Conservation (phyloP, 164 flowering plant species). For the Amborella trichopoda region DNA sequence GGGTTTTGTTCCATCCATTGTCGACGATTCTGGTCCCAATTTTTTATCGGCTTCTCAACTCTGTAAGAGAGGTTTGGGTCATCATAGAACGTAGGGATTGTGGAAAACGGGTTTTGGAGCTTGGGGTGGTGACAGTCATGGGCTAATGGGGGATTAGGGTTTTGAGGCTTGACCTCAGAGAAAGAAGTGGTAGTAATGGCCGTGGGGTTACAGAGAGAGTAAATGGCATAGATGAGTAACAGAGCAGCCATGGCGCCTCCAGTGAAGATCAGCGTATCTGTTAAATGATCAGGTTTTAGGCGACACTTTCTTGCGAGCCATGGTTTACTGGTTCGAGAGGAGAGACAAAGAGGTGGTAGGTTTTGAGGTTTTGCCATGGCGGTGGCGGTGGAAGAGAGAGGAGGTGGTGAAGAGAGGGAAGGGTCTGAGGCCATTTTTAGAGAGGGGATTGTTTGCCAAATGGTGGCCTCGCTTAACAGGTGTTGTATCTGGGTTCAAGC, state of each 20-base stretch:
- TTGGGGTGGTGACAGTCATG: background rate
- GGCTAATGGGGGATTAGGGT: background rate
- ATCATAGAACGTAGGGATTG: conserved; percentile 25
- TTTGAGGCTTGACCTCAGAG: background rate
- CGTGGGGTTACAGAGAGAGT: conserved; percentile 15
- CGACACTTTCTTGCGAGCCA: too few species aligned
- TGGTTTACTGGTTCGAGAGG: too few species aligned
- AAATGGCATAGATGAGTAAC: conserved; percentile 41
- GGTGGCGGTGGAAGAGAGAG: too few species aligned
- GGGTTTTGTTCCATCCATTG: conserved; percentile 27
- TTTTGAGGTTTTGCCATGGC: too few species aligned
- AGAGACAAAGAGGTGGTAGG: too few species aligned
- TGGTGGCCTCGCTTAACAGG: too few species aligned
- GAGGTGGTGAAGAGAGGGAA: too few species aligned
- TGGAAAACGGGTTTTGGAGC: background rate
- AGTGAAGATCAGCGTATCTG: too few species aligned
- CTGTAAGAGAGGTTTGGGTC: conserved; percentile 28
- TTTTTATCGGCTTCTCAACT: conserved; percentile 12
- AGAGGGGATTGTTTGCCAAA: too few species aligned
- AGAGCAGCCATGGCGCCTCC: conserved; percentile 42
- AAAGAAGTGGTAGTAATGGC: background rate
- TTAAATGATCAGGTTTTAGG: too few species aligned
- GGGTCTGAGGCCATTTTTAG: too few species aligned
- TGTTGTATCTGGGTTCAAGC: too few species aligned
- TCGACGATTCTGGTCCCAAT: conserved; percentile 30